Conservation (phyloP, 2,329 filamentous ascomycete species). For the Fusarium falciforme region DNA sequence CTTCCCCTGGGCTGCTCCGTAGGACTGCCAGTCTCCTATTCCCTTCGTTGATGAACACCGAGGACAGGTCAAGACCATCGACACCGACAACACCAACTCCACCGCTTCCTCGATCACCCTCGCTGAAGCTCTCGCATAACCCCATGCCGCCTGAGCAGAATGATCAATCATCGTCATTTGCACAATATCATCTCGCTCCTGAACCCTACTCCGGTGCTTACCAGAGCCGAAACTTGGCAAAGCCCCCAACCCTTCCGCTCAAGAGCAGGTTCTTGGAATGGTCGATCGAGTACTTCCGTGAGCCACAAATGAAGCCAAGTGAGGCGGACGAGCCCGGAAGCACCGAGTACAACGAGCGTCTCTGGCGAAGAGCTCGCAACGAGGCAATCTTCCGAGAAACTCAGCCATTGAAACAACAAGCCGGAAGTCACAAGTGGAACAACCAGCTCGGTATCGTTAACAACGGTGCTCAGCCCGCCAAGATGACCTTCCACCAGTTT, state of each 20-base stretch:
- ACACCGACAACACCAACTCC: conserved; percentile 46
- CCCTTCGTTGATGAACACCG: conserved; percentile 65
- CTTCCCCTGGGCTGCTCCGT: conserved; percentile 69
- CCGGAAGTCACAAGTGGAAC: conserved; percentile 88
- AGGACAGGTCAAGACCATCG: conserved; percentile 54
- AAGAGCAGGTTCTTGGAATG: conserved; percentile 90
- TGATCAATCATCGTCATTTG: conserved; percentile 68
- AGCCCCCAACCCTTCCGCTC: conserved; percentile 76
- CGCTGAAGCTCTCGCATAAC: conserved; percentile 54
- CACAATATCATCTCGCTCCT: conserved; percentile 80
- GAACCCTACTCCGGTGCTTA: conserved; percentile 85
- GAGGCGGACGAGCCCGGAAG: conserved; percentile 97
- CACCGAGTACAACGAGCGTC: conserved; percentile 92
- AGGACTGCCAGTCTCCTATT: conserved; percentile 74
- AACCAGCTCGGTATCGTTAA: conserved; percentile 85
- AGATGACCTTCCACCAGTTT: conserved; percentile 97
- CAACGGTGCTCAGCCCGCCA: conserved; percentile 88
- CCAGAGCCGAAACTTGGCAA: conserved; percentile 68
- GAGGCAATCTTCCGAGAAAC: conserved; percentile 92
- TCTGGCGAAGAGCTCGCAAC: conserved; percentile 93
- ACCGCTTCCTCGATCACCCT: conserved; percentile 45
- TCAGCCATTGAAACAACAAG: conserved; percentile 91
- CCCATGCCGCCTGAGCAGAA: conserved; percentile 77
- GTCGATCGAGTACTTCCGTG: conserved; percentile 97
- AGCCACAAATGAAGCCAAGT: conserved; percentile 97